Conservation (phyloP, 176 grass and related monocot species). For the Oryza brachyantha region DNA sequence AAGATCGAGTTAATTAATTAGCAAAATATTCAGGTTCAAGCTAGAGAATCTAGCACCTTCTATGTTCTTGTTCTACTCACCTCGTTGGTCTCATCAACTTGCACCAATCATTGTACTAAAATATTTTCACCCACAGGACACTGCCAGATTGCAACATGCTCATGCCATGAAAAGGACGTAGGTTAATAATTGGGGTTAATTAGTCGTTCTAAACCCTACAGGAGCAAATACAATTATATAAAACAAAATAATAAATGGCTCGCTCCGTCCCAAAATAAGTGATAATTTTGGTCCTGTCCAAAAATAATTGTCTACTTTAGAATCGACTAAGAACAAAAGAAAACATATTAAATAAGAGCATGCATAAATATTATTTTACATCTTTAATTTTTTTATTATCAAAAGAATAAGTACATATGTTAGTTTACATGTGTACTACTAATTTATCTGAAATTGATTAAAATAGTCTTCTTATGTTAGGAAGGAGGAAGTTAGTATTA, state of each 20-base stretch:
- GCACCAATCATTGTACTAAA: slow-evolving; percentile 21
- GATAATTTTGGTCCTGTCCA: no score
- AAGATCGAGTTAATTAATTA: not conserved
- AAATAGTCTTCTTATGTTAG: no score
- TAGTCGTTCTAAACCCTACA: not conserved
- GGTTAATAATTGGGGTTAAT: slow-evolving; percentile 2
- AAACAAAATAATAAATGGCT: not conserved
- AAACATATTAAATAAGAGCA: no score
- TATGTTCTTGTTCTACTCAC: not conserved
- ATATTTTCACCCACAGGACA: not conserved
- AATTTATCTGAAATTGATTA: no score
- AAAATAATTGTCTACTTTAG: no score
- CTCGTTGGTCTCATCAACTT: not conserved
- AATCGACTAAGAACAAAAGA: no score
- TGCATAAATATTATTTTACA: no score
- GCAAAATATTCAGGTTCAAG: not conserved
- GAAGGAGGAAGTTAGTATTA: no score
- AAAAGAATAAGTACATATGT: no score
- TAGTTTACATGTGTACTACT: no score
- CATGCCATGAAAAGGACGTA: not conserved
- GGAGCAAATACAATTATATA: not conserved
- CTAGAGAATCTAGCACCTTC: not conserved
- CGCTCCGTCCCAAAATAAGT: no score
- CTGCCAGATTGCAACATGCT: not conserved
- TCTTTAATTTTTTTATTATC: no score